Conservation (phyloP, 371 early-diverging fungal species). For the Mortierella sp. region DNA sequence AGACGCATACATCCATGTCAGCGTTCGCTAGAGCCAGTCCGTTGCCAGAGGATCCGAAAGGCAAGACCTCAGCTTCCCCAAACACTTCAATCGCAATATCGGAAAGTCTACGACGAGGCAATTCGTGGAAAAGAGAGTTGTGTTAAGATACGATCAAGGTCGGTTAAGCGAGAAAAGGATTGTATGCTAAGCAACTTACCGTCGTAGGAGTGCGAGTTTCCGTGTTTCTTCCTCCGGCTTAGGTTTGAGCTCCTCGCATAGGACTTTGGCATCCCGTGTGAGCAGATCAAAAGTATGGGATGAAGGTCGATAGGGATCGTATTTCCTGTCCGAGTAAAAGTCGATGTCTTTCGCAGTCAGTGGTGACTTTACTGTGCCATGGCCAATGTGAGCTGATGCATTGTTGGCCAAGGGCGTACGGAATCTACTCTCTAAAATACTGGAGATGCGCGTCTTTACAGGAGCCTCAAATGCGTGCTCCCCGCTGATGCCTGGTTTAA, state of each 20-base stretch:
- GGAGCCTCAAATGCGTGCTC: too few species aligned
- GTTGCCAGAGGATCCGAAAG: conserved; percentile 56
- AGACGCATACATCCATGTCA: conserved; percentile 58
- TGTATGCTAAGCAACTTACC: conserved; percentile 10
- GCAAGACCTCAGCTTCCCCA: conserved; percentile 50
- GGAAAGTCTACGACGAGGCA: conserved; percentile 15
- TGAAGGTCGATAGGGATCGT: conserved; percentile 51
- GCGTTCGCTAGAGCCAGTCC: conserved; percentile 56
- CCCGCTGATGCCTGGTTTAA: neutral
- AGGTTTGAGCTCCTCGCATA: conserved; percentile 38
- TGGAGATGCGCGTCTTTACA: neutral
- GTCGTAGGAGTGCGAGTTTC: conserved; percentile 30
- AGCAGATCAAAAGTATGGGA: conserved; percentile 25
- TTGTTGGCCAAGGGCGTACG: conserved; percentile 3
- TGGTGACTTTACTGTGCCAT: conserved; percentile 9
- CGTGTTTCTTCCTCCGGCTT: conserved; percentile 50
- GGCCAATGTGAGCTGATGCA: conserved; percentile 1
- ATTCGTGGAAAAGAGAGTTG: neutral
- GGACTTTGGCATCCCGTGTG: conserved; percentile 27
- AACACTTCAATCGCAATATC: conserved; percentile 42
- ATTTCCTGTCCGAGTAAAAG: conserved; percentile 48
- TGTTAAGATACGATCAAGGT: too few species aligned
- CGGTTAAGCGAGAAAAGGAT: neutral
- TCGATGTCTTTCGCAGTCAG: conserved; percentile 50
- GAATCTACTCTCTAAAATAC: conserved; percentile 13